Percentiles rank a stretch among this genome's conserved stretches.
Evolutionary conservation across 805 yeast genomes (phyloP).

Genomic region (Lipomyces orientalis): DNA sequence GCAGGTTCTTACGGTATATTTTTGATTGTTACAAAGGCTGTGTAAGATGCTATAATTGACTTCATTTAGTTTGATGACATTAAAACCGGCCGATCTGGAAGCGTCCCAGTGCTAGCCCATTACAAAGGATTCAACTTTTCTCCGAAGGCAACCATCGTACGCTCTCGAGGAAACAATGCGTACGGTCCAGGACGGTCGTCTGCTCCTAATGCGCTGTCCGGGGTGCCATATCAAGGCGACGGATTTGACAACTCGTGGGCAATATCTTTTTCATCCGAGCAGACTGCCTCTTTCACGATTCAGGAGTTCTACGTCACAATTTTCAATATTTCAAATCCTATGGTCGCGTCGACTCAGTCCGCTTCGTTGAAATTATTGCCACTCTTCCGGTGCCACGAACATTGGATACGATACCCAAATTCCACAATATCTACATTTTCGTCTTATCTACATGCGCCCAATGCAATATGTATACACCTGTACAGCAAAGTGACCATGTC

Average conservation of each 20-base stretch:
- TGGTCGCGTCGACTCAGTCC: background rate
- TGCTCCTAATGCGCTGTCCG: constrained; percentile 2
- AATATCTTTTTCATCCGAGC: constrained; percentile 12
- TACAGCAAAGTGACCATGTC: background rate
- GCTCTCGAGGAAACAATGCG: background rate
- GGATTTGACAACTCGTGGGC: background rate
- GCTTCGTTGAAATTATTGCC: background rate
- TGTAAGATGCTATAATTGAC: too few species aligned
- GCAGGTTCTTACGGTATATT: constrained; percentile 7
- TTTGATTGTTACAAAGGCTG: too few species aligned
- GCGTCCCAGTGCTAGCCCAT: background rate
- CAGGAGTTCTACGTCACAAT: constrained; percentile 5
- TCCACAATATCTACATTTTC: background rate
- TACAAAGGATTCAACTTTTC: constrained; percentile 11
- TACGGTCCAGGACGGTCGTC: constrained; percentile 4
- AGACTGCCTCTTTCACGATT: constrained; percentile 6
- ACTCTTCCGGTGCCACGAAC: too few species aligned
- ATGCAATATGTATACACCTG: background rate
- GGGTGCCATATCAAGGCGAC: constrained; percentile 9
- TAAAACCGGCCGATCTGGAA: background rate
- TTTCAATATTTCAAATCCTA: constrained; percentile 5
- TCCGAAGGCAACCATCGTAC: constrained; percentile 5
- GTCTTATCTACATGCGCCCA: background rate
- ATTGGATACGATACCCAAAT: too few species aligned
- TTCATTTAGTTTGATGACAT: constrained; percentile 4